These are phyloP conservation scores for Trichoderma sp. DNA, from an alignment of 2,329 filamentous ascomycete genomes.

Conservation along the genomic window DNA sequence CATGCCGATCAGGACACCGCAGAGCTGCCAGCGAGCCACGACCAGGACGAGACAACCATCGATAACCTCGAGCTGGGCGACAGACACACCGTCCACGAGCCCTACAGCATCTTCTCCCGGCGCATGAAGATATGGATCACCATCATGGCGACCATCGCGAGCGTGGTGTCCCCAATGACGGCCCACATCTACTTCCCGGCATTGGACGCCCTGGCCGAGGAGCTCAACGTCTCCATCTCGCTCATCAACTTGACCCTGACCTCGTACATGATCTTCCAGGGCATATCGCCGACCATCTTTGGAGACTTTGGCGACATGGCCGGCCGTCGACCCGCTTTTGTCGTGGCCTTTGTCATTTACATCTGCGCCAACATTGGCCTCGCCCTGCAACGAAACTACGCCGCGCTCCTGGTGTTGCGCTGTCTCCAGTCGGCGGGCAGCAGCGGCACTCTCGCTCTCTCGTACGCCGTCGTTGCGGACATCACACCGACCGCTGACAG, in stretches of 20 bases:
- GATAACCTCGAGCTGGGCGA: constrained; percentile 17
- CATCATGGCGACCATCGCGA: constrained; percentile 54
- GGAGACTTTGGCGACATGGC: constrained; percentile 64
- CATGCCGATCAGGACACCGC: background rate
- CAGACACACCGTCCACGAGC: background rate
- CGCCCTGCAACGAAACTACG: constrained; percentile 59
- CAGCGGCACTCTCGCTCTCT: constrained; percentile 70
- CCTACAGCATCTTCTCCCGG: constrained; percentile 39
- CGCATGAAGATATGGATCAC: constrained; percentile 55
- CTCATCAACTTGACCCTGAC: constrained; percentile 57
- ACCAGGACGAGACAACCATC: background rate
- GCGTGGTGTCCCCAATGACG: constrained; percentile 60
- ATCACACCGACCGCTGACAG: constrained; percentile 69
- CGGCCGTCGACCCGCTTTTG: constrained; percentile 63
- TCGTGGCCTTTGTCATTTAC: constrained; percentile 60
- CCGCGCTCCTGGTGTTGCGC: constrained; percentile 61
- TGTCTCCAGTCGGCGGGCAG: constrained; percentile 66
- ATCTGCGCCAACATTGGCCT: constrained; percentile 61
- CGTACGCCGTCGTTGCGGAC: constrained; percentile 72
- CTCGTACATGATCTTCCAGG: constrained; percentile 67
- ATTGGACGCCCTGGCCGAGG: constrained; percentile 44
- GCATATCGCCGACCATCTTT: constrained; percentile 61
- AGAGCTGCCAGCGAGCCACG: background rate
- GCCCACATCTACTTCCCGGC: constrained; percentile 60
- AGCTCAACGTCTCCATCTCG: constrained; percentile 44